These are phyloP conservation scores for Parascedosporium putredinis DNA, from an alignment of 2,329 filamentous ascomycete genomes.

Conservation along the genomic window DNA sequence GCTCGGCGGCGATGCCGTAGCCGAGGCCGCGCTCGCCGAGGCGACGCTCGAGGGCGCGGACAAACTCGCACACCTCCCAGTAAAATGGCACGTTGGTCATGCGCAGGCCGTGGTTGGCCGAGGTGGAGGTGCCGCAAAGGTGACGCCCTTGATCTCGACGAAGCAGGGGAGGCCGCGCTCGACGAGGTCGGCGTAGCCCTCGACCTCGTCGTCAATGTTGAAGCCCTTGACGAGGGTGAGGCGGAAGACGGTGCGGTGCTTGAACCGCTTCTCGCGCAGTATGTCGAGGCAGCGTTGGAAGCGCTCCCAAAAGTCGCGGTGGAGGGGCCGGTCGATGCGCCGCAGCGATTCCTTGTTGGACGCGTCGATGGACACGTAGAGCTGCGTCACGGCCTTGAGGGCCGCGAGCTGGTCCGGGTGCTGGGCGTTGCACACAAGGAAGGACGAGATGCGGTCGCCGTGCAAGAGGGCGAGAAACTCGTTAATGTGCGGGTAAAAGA, in stretches of 20 bases:
- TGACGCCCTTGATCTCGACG: conserved; percentile 92
- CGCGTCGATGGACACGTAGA: conserved; percentile 94
- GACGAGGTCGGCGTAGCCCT: conserved; percentile 82
- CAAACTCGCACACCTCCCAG: conserved; percentile 77
- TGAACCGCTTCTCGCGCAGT: conserved; percentile 68
- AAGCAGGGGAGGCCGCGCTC: conserved; percentile 82
- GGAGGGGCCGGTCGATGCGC: conserved; percentile 81
- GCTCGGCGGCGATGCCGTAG: conserved; percentile 90
- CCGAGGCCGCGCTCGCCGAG: conserved; percentile 59
- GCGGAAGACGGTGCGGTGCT: conserved; percentile 87
- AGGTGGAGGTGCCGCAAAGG: conserved; percentile 85
- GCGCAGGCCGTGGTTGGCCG: conserved; percentile 74
- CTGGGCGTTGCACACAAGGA: conserved; percentile 94
- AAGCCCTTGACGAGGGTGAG: conserved; percentile 95
- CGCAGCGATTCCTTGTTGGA: conserved; percentile 80
- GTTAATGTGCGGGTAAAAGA: conserved; percentile 97
- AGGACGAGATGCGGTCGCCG: conserved; percentile 77
- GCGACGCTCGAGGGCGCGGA: conserved; percentile 60
- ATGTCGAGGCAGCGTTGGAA: conserved; percentile 89
- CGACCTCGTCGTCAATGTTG: conserved; percentile 88
- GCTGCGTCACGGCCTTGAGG: conserved; percentile 78
- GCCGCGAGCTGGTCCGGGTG: conserved; percentile 83
- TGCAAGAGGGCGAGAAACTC: conserved; percentile 80
- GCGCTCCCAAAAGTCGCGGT: conserved; percentile 95
- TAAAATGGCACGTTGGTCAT: conserved; percentile 98